Conservation (phyloP, 2,329 filamentous ascomycete species). For the Cadophora gregata region DNA sequence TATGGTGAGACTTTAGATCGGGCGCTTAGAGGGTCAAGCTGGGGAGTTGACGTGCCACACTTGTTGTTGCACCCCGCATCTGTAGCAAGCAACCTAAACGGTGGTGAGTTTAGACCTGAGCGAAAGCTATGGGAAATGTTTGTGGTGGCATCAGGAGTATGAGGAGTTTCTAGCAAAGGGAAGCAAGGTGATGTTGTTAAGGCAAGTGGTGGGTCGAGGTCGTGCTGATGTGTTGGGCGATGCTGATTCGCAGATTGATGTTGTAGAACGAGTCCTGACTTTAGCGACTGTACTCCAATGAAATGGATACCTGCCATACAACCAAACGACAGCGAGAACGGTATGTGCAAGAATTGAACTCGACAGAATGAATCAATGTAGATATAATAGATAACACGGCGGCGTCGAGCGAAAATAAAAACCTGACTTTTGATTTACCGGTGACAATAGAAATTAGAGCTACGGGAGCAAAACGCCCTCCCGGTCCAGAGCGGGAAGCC, state of each 20-base stretch:
- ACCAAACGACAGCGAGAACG: neutral
- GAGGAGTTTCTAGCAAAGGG: neutral
- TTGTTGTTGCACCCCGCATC: slow-evolving; percentile 15
- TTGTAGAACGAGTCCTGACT: slow-evolving; percentile 3
- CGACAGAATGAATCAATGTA: neutral
- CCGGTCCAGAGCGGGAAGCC: slow-evolving; percentile 1
- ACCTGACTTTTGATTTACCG: neutral
- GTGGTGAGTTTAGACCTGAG: slow-evolving; percentile 16
- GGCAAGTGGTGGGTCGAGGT: slow-evolving; percentile 16
- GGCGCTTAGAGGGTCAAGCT: slow-evolving; percentile 32
- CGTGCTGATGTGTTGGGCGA: slow-evolving; percentile 22
- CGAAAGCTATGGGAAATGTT: slow-evolving; percentile 15
- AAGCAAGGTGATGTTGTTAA: slow-evolving; percentile 22
- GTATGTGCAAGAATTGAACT: neutral
- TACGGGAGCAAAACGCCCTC: too few relatives aligned
- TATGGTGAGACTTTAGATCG: slow-evolving; percentile 23
- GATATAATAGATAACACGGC: neutral
- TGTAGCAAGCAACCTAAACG: slow-evolving; percentile 4
- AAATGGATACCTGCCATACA: neutral
- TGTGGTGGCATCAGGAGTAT: slow-evolving; percentile 16
- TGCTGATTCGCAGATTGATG: slow-evolving; percentile 17
- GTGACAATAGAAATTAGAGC: neutral
- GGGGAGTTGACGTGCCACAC: slow-evolving; percentile 5
- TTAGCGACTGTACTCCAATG: slow-evolving; percentile 12
- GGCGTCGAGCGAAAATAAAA: neutral